These are phyloP conservation scores for Fusarium secorum DNA, from an alignment of 2,329 filamentous ascomycete genomes.

Conservation along the genomic window DNA sequence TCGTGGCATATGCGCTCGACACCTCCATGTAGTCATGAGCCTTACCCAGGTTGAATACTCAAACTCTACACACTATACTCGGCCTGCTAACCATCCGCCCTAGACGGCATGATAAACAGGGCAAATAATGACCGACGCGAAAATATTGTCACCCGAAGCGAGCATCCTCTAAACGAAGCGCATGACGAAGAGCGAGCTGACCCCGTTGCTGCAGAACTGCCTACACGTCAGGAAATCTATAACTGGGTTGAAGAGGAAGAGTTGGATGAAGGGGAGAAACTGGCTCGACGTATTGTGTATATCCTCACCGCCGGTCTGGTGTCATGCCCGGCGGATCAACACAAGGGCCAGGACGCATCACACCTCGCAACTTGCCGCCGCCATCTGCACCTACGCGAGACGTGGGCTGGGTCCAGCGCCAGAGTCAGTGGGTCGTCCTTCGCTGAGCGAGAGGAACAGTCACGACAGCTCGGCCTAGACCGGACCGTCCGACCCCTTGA, in stretches of 20 bases:
- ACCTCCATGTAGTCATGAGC: background rate
- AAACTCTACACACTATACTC: background rate
- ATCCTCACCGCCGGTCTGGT: background rate
- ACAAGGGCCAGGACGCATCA: background rate
- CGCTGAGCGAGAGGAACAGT: background rate
- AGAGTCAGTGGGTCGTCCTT: background rate
- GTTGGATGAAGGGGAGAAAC: background rate
- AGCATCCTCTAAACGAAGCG: background rate
- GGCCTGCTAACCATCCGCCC: background rate
- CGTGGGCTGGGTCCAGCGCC: background rate
- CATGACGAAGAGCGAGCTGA: background rate
- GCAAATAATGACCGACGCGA: background rate
- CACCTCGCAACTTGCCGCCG: background rate
- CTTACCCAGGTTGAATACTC: background rate
- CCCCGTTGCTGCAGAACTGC: background rate
- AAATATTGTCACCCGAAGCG: background rate
- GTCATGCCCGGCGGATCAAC: background rate
- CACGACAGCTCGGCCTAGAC: background rate
- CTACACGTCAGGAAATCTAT: background rate
- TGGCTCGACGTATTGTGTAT: background rate
- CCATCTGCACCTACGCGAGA: background rate
- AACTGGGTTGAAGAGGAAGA: background rate
- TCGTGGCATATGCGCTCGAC: background rate
- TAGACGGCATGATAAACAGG: background rate
- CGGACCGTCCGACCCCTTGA: background rate